These are phyloP conservation scores for Cicer arietinum DNA, from an alignment of 306 rosid genomes.

Conservation along the genomic window DNA sequence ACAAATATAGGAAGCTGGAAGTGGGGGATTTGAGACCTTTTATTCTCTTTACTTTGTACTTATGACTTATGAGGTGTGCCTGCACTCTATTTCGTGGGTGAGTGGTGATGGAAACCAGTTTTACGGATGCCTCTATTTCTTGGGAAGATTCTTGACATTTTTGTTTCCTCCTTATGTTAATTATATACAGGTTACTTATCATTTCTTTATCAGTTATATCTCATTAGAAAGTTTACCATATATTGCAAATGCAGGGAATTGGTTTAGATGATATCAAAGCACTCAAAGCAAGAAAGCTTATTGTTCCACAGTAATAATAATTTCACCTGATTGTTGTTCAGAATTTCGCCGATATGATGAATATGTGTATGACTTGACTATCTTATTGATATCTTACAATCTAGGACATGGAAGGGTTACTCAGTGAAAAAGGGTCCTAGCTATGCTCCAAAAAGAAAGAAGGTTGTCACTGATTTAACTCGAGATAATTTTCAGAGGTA, in stretches of 20 bases:
- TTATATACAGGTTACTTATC: background rate
- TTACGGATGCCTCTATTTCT: background rate
- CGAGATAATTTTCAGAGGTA: conserved; percentile 25
- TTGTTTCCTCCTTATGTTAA: background rate
- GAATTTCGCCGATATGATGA: background rate
- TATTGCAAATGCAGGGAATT: conserved; percentile 19
- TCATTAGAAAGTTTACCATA: background rate
- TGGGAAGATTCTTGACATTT: background rate
- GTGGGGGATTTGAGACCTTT: background rate
- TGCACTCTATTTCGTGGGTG: background rate
- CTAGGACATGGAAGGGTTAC: conserved; percentile 36
- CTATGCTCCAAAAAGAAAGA: conserved; percentile 37
- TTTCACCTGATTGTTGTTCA: background rate
- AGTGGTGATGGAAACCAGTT: background rate
- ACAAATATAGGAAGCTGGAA: background rate
- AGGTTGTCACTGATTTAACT: conserved; percentile 39
- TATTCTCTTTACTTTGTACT: background rate
- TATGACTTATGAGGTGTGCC: conserved; percentile 21
- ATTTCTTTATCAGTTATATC: background rate
- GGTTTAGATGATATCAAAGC: conserved; percentile 35
- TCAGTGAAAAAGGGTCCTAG: conserved; percentile 32
- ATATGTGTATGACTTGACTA: conserved; percentile 1
- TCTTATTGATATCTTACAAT: background rate
- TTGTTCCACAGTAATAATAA: conserved; percentile 26
- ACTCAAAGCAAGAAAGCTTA: conserved; percentile 30